Percentiles rank a stretch among this genome's conserved stretches.
phyloP scores from a whole-genome alignment of 1,139 yeast genomes.

The Sugiyamaella castrensis region DNA sequence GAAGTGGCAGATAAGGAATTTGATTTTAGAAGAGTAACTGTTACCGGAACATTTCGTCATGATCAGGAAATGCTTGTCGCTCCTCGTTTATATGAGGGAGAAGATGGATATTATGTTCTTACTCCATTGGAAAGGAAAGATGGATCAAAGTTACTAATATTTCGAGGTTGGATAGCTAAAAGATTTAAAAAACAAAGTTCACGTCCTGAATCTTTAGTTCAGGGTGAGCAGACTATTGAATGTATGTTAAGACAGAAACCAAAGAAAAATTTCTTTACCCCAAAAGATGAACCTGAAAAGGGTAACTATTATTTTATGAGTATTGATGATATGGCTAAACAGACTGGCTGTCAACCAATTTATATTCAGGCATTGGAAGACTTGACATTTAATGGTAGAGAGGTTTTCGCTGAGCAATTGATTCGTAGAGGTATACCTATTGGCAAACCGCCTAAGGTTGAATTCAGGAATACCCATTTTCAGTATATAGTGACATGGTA shows the following conservation, averaged over 20 bases:
- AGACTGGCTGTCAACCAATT: constrained; percentile 65
- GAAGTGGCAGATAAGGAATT: constrained; percentile 54
- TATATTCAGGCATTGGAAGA: constrained; percentile 65
- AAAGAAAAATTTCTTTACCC: constrained; percentile 64
- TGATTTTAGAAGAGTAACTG: constrained; percentile 73
- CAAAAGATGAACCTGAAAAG: constrained; percentile 69
- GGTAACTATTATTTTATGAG: constrained; percentile 63
- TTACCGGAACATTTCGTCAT: constrained; percentile 78
- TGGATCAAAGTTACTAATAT: constrained; percentile 71
- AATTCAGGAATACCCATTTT: constrained; percentile 81
- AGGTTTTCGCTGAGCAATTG: constrained; percentile 32
- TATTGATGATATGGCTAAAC: constrained; percentile 73
- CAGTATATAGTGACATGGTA: constrained; percentile 96
- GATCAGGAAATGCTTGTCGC: constrained; percentile 89
- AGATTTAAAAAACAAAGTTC: constrained; percentile 63
- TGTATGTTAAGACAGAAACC: constrained; percentile 77
- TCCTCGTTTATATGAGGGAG: constrained; percentile 75
- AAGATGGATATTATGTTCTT: constrained; percentile 72
- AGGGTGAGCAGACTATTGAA: constrained; percentile 68
- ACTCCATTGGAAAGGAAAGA: constrained; percentile 77
- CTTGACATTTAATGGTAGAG: constrained; percentile 27
- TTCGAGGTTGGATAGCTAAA: constrained; percentile 90
- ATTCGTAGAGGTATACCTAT: constrained; percentile 84
- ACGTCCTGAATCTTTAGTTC: constrained; percentile 66
- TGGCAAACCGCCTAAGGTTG: constrained; percentile 76